Evolutionary conservation across 163 green algal genomes (phyloP), one percentile per base, ranked within the genome.

Genomic region (Scenedesmus sp.): DNA sequence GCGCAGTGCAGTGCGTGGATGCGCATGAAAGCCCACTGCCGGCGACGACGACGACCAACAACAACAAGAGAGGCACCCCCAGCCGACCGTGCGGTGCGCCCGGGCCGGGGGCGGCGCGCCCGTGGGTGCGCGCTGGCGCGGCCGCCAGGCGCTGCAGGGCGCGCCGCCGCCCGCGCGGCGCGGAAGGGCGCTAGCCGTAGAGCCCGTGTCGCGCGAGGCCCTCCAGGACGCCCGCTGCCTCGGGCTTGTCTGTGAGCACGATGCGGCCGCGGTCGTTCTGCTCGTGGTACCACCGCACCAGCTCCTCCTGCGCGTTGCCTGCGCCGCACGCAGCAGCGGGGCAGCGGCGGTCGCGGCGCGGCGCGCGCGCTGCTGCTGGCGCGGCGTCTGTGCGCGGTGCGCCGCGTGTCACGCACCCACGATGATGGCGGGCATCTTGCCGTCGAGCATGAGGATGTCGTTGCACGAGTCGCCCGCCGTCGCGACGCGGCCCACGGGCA

Each of bases 401-500:
- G 13, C 62, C 62, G n/a, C n/a, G n/a, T n/a, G n/a, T n/a, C 28
- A 44, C 11, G 2, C 26, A 56, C 62, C 28, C 56, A 78, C 70
- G 36, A 78, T 60, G 42, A 78, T 78, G 42, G 57, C 70, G 1
- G 70, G 70, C 11, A 53, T 60, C 17, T 60, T 60, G 56, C 70
- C 70, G 28, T 78, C 70, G 15, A 78, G 70, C 94, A 98, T 97
- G 11, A 96, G 86, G 44, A 95, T 94, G 86, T 98, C 94, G 58
- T 98, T 98, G 63, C 93, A 92, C 45, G 80, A 91, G 84, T 97
- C 93, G 17, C 93, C 93, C 22, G 92, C 93, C 20, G 93, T 92
- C 69, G 95, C 88, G 60, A 91, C 95, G 33, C 89, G 80, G 34
- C 60, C 48, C 22, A 63, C n/a, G 22, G 70, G 70, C n/a, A 82